Evolutionary conservation across 345 rosid genomes (phyloP), one percentile per base, ranked within the genome.

Genomic region (Microthlaspi erraticum): DNA sequence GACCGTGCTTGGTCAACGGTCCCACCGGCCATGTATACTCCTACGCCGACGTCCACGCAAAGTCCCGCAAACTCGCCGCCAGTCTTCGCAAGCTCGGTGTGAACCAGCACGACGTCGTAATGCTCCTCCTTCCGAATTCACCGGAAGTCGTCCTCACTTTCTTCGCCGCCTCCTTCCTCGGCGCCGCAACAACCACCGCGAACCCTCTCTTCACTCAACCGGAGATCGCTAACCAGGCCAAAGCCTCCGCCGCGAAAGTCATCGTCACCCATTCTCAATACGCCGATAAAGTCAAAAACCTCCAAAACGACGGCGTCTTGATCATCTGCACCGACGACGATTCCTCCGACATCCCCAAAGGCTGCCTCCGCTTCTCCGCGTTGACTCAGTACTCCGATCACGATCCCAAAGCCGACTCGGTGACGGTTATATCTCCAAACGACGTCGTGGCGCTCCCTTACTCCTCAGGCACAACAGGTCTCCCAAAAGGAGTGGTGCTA

Each of bases 391-490:
- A 26, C 29, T 26, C 83, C 14, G 83, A n/a, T 43, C 2, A 43
- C 48, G 34, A 32, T 7, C 17, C 6, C 17, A 7, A 1, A 11
- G 72, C 81, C 2, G 81, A 86, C 26, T 42, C 18, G 3, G 34
- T 7, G 89, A 85, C 80, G 9, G 68, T 81, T 11, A 81, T 94
- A 36, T 61, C 58, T 3, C 80, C 93, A 0, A 84, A 91, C 18
- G 96, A 94, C 51, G 86, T 83, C 8, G 92, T 89, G 69, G 97
- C 96, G 13, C 80, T 94, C 5, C 99, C 96, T 0, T 94, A 87
- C 60, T 94, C 99, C 5, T 94, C 99, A 5, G 99, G 99, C 0
- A 94, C 99, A 1, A 94, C 97, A 5, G 99, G 98, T 18, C 65
- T 94, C 2, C 99, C 99, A 0, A 94, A 94, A 39, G 99, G 99